Conservation (phyloP, 139 green algal genomes). For the Micractinium sp. region DNA sequence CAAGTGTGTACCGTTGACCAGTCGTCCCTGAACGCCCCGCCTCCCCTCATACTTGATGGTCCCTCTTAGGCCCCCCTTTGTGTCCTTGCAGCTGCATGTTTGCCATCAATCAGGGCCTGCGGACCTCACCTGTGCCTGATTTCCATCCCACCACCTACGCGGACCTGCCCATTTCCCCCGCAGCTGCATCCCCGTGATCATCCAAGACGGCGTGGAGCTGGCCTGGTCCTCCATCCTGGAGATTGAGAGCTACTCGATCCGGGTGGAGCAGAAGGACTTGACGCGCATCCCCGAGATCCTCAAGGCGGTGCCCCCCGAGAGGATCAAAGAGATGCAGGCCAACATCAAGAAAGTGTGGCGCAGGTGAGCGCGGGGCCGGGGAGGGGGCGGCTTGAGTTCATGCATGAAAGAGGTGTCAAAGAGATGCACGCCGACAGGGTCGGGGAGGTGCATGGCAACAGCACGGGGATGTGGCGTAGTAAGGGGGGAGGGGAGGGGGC, state of each 20-base stretch:
- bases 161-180: background rate
- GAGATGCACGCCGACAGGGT: background rate
- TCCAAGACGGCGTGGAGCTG: conserved; percentile 52
- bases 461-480: too few species aligned
- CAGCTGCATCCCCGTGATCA: conserved; percentile 76
- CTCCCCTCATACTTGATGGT: too few species aligned
- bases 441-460: too few species aligned
- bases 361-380: background rate
- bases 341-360: conserved; percentile 17
- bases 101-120: too few species aligned
- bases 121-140: background rate
- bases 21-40: too few species aligned
- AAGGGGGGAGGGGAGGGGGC: too few species aligned
- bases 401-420: too few species aligned
- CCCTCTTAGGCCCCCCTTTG: background rate
- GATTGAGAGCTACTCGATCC: conserved; percentile 38
- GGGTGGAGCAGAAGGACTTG: conserved; percentile 54
- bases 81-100: background rate
- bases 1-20: too few species aligned
- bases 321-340: conserved; percentile 51
- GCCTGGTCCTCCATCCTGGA: conserved; percentile 40
- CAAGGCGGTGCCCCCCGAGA: conserved; percentile 15
- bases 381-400: background rate
- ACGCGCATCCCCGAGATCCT: conserved; percentile 59
- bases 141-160: background rate